phyloP scores from a whole-genome alignment of 768 basidiomycete genomes.

The Trametes gibbosa region DNA sequence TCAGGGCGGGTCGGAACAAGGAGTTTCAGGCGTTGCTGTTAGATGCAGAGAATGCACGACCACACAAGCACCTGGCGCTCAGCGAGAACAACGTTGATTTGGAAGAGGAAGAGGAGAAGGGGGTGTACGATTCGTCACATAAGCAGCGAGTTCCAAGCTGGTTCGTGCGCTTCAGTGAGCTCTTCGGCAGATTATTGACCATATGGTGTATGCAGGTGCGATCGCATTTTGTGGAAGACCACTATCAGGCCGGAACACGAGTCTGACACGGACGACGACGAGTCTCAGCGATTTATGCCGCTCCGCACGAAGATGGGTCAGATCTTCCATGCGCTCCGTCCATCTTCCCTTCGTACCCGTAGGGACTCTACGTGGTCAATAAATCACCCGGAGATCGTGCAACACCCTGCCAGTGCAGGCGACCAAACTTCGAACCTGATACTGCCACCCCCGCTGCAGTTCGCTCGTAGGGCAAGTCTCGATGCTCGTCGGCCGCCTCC shows the following conservation, averaged over 20 bases:
- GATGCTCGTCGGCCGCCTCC: not conserved
- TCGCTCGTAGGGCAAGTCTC: not conserved
- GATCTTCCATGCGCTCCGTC: slow-evolving; percentile 55
- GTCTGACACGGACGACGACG: slow-evolving; percentile 37
- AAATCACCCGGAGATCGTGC: slow-evolving; percentile 14
- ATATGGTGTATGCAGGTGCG: slow-evolving; percentile 54
- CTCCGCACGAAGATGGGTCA: slow-evolving; percentile 50
- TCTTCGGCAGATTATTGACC: not conserved
- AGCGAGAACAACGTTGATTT: slow-evolving; percentile 39
- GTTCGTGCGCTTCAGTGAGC: slow-evolving; percentile 32
- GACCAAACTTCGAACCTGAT: slow-evolving; percentile 2
- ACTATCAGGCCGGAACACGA: slow-evolving; percentile 52
- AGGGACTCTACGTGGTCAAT: slow-evolving; percentile 26
- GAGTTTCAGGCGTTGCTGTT: slow-evolving; percentile 12
- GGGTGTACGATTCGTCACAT: slow-evolving; percentile 77
- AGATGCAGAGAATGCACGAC: slow-evolving; percentile 10
- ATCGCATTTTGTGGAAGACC: slow-evolving; percentile 81
- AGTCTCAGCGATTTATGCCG: slow-evolving; percentile 23
- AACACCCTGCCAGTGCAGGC: not conserved
- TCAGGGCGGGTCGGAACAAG: slow-evolving; percentile 2
- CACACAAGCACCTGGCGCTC: slow-evolving; percentile 20
- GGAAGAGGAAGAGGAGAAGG: slow-evolving; percentile 46
- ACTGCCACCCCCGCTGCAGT: not conserved
- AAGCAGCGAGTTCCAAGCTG: slow-evolving; percentile 85
- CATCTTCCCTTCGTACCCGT: slow-evolving; percentile 31